These are phyloP conservation scores for Lippia alba DNA, from an alignment of 305 asterid species.

Conservation along the genomic window DNA sequence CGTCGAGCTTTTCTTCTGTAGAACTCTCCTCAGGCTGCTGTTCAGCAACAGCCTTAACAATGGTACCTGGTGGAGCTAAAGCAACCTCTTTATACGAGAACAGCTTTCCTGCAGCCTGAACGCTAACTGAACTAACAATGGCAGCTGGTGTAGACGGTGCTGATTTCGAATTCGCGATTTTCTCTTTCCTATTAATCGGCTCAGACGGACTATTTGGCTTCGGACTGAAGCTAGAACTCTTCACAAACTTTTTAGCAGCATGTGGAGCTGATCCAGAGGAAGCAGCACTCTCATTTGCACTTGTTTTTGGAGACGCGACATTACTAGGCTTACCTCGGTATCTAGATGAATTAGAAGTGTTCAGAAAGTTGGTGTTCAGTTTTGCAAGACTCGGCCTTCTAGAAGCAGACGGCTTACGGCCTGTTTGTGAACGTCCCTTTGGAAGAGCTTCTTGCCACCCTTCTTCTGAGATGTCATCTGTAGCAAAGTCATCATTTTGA, in stretches of 20 bases:
- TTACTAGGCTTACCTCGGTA: constrained; percentile 57
- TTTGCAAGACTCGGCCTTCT: constrained; percentile 82
- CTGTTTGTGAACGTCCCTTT: constrained; percentile 69
- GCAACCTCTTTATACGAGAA: constrained; percentile 96
- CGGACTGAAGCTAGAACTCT: constrained; percentile 70
- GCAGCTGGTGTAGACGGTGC: constrained; percentile 69
- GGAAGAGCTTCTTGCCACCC: constrained; percentile 99
- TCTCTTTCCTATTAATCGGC: constrained; percentile 52
- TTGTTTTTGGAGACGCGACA: constrained; percentile 64
- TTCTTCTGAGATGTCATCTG: constrained; percentile 71
- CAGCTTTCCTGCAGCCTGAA: constrained; percentile 74
- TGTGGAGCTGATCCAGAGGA: constrained; percentile 52
- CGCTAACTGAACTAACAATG: constrained; percentile 58
- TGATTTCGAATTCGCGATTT: constrained; percentile 53
- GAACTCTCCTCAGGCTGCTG: constrained; percentile 47
- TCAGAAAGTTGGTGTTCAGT: constrained; percentile 73
- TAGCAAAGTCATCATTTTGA: constrained; percentile 47
- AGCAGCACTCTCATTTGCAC: constrained; percentile 52
- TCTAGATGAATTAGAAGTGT: constrained; percentile 59
- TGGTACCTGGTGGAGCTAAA: constrained; percentile 83
- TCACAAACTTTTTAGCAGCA: constrained; percentile 55
- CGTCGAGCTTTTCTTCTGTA: constrained; percentile 33
- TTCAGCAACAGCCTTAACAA: constrained; percentile 64
- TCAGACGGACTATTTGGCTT: constrained; percentile 50
- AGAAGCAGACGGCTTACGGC: constrained; percentile 77